phyloP scores from a whole-genome alignment of 441 rosid genomes.

The Codiaeum variegatum region DNA sequence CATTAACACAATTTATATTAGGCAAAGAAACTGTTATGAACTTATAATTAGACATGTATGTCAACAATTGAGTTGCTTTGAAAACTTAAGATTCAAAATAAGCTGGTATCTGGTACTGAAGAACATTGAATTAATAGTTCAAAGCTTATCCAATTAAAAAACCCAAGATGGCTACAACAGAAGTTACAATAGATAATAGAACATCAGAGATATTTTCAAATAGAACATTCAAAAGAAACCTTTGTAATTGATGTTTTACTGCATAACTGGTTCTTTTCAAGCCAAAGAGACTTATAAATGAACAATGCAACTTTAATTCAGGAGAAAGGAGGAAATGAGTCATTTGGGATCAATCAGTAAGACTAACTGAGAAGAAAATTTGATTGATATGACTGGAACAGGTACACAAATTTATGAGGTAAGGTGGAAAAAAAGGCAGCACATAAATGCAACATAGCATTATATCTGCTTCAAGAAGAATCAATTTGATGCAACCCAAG shows the following conservation, averaged over 20 bases:
- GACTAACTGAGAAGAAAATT: not conserved
- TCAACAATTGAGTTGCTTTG: not conserved
- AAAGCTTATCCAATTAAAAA: not conserved
- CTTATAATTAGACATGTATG: no score
- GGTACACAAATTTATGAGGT: not conserved
- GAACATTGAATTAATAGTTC: not conserved
- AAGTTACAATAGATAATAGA: not conserved
- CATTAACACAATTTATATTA: no score
- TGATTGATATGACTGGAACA: not conserved
- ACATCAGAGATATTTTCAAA: not conserved
- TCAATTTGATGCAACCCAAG: not conserved
- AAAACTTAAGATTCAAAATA: not conserved
- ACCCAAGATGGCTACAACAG: not conserved
- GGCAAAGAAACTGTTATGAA: no score
- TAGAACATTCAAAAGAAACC: not conserved
- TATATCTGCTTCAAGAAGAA: not conserved
- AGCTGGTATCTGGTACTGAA: not conserved
- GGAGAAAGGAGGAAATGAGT: not conserved
- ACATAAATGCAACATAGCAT: not conserved
- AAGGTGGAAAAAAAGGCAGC: not conserved
- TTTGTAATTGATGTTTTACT: not conserved
- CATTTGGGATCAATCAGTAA: not conserved
- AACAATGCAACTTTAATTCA: not conserved
- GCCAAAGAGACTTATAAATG: slow-evolving; percentile 1
- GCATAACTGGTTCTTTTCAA: slow-evolving; percentile 9